phyloP scores from a whole-genome alignment of 2,329 filamentous ascomycete species.

The Xylariaceae sp. region DNA sequence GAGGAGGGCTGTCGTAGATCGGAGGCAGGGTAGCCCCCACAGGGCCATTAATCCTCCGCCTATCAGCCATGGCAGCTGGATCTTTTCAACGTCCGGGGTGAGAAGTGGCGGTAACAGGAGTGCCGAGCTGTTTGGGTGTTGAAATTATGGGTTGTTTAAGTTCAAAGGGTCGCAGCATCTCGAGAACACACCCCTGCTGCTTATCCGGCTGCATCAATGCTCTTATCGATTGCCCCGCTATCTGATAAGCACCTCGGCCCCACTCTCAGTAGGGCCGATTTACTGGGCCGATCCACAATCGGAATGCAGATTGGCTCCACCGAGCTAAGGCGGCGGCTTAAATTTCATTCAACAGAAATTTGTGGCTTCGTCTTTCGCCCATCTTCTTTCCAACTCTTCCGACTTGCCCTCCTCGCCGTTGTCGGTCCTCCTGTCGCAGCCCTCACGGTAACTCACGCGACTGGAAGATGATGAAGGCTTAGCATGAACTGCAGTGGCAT shows the following conservation, averaged over 20 bases:
- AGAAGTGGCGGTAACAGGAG: neutral
- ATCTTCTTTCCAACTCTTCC: neutral
- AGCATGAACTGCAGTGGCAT: neutral
- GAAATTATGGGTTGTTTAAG: neutral
- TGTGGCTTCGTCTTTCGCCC: conserved; percentile 4
- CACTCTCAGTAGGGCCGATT: too few relatives aligned
- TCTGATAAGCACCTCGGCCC: neutral
- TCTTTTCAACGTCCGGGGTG: neutral
- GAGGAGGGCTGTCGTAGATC: conserved; percentile 54
- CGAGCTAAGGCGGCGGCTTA: conserved; percentile 12
- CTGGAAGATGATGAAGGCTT: neutral
- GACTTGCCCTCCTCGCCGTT: neutral
- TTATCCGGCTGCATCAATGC: neutral
- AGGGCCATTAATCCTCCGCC: conserved; percentile 86
- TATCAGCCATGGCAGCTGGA: conserved; percentile 62
- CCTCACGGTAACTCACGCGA: neutral
- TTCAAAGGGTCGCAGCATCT: neutral
- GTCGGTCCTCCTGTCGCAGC: neutral
- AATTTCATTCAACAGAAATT: conserved; percentile 19
- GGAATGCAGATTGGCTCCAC: neutral
- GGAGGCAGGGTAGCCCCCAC: conserved; percentile 71
- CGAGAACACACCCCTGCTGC: too few relatives aligned
- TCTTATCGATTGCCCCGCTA: conserved; percentile 19
- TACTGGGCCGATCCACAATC: too few relatives aligned
- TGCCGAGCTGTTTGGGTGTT: too few relatives aligned